Evolutionary conservation across 306 rosid genomes (phyloP).

Genomic region (Castanea sativa): DNA sequence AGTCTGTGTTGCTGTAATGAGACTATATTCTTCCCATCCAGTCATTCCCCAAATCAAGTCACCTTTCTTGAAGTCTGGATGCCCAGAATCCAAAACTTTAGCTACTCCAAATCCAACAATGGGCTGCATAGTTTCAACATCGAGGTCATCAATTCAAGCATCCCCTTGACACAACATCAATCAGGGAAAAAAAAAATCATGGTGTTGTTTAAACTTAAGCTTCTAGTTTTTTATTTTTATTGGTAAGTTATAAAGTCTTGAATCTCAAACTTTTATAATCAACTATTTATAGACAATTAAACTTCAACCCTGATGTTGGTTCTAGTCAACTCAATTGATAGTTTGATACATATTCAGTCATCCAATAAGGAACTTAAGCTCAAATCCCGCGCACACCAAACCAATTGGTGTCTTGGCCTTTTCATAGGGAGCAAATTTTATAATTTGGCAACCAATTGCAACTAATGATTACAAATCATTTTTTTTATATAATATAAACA

Average conservation of each 20-base stretch:
- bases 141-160: not conserved
- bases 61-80: conserved; percentile 28
- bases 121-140: conserved; percentile 25
- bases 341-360: not conserved
- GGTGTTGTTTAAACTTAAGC: not conserved
- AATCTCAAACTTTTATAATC: no score
- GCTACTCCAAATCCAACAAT: conserved; percentile 32
- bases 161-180: not conserved
- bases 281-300: no score
- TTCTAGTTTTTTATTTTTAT: not conserved
- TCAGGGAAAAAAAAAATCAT: not conserved
- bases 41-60: conserved; percentile 30
- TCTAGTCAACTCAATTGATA: no score
- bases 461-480: not conserved
- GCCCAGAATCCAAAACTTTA: conserved; percentile 31
- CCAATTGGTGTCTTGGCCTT: no score
- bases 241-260: no score
- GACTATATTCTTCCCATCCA: conserved; percentile 33
- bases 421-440: not conserved
- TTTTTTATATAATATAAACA: not conserved
- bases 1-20: not conserved
- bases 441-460: not conserved
- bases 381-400: no score
- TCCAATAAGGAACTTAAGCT: no score
- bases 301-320: not conserved